phyloP scores from a whole-genome alignment of 2,329 filamentous ascomycete species.

The Colletotrichum sp. region DNA sequence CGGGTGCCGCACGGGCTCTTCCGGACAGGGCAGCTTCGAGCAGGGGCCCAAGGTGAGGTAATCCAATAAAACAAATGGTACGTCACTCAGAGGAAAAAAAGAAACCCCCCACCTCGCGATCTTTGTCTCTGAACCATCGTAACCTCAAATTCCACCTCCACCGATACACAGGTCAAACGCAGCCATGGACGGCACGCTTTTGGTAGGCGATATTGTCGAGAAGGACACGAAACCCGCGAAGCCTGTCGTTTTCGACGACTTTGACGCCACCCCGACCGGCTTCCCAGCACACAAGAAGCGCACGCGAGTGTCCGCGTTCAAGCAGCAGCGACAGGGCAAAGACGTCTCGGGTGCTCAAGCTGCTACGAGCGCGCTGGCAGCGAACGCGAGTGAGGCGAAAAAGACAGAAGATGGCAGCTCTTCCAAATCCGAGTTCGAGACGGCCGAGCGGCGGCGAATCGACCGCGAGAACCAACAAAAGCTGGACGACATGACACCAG shows the following conservation, averaged over 20 bases:
- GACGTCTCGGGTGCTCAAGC: constrained; percentile 28
- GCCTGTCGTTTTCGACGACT: constrained; percentile 66
- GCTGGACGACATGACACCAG: constrained; percentile 78
- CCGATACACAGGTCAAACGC: background rate
- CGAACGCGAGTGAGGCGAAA: background rate
- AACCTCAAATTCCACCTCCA: background rate
- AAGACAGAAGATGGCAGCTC: constrained; percentile 20
- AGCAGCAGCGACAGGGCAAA: constrained; percentile 62
- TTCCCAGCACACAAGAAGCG: constrained; percentile 92
- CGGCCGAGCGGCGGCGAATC: constrained; percentile 73
- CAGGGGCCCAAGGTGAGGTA: constrained; percentile 15
- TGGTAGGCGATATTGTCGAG: constrained; percentile 82
- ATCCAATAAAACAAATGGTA: background rate
- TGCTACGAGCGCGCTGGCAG: constrained; percentile 2
- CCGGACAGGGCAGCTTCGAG: constrained; percentile 4
- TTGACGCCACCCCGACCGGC: constrained; percentile 65
- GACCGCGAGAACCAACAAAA: constrained; percentile 80
- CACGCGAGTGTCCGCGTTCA: constrained; percentile 77
- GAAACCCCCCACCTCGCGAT: background rate
- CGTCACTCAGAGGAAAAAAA: background rate
- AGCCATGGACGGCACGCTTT: constrained; percentile 48
- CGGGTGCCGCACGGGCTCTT: constrained; percentile 15
- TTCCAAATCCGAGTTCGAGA: constrained; percentile 34
- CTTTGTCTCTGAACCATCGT: background rate
- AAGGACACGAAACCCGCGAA: constrained; percentile 65